A percentile compares a stretch with the other conserved stretches of the same genome.
Conservation (phyloP, 768 basidiomycete genomes). For the Vararia minispora region DNA sequence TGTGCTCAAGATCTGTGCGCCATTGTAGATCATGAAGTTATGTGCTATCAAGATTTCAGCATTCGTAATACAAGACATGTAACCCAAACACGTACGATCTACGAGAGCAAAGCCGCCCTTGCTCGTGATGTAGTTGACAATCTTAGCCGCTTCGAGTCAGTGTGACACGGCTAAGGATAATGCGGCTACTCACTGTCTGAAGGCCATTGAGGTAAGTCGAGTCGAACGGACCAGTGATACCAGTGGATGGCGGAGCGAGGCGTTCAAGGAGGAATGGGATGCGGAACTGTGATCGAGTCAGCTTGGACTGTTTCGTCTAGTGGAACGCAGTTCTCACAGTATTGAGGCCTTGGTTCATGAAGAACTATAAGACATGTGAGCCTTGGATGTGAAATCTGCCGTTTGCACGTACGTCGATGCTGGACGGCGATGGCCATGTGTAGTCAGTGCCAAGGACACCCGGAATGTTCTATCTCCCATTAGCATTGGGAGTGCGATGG, state of each 20-base stretch:
- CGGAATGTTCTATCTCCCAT: too few relatives aligned
- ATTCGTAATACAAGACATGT: neutral
- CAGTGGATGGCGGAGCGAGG: conserved; percentile 37
- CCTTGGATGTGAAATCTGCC: neutral
- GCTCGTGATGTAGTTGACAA: conserved; percentile 46
- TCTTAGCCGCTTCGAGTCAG: too few relatives aligned
- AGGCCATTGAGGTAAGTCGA: conserved; percentile 39
- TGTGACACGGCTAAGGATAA: too few relatives aligned
- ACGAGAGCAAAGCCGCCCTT: conserved; percentile 48
- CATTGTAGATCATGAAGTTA: conserved; percentile 53
- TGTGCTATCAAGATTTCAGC: conserved; percentile 29
- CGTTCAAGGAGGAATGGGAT: conserved; percentile 52
- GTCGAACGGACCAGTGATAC: conserved; percentile 44
- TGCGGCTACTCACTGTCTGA: conserved; percentile 26
- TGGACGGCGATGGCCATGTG: conserved; percentile 35
- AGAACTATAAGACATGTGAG: conserved; percentile 24
- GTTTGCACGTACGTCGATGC: conserved; percentile 26
- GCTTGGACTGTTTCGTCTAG: too few relatives aligned
- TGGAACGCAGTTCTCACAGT: too few relatives aligned
- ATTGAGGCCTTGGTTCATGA: conserved; percentile 45
- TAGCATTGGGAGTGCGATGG: too few relatives aligned
- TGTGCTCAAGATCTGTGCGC: conserved; percentile 36
- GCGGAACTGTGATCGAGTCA: too few relatives aligned
- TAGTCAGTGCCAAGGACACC: conserved; percentile 33
- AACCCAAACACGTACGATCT: conserved; percentile 31